A percentile compares a stretch with the other conserved stretches of the same genome.
Evolutionary conservation across 495 filamentous ascomycete genomes (phyloP).

Genomic region (Penicillium manginii): DNA sequence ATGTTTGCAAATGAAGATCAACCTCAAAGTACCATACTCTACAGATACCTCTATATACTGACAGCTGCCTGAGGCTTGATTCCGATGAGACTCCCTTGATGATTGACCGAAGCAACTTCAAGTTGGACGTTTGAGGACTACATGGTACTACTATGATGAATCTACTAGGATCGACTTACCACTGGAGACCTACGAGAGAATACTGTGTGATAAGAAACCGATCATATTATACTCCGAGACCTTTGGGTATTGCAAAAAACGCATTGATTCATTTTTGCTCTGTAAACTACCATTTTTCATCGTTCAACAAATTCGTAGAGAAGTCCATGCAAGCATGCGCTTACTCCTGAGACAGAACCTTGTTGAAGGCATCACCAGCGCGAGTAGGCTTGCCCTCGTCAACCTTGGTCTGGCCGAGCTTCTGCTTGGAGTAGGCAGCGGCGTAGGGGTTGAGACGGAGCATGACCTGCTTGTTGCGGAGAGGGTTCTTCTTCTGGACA

Average conservation of each 20-base stretch:
- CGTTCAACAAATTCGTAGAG: constrained; percentile 24
- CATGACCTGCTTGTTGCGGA: constrained; percentile 95
- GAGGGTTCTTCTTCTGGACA: constrained; percentile 99
- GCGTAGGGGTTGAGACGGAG: constrained; percentile 98
- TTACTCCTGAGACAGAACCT: constrained; percentile 60
- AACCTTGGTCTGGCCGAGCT: constrained; percentile 67
- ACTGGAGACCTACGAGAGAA: constrained; percentile 8
- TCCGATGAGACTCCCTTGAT: too few species aligned
- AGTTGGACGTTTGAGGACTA: not conserved
- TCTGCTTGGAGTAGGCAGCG: constrained; percentile 79
- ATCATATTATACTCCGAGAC: constrained; percentile 39
- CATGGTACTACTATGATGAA: not conserved
- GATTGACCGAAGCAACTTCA: too few species aligned
- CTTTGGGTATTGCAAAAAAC: constrained; percentile 39
- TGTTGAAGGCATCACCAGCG: constrained; percentile 52
- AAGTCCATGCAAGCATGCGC: constrained; percentile 19
- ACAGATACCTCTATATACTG: not conserved
- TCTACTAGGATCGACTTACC: not conserved
- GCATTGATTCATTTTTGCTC: constrained; percentile 41
- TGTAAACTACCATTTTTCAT: constrained; percentile 35
- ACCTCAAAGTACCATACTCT: not conserved
- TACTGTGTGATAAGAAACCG: constrained; percentile 29
- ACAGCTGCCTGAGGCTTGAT: too few species aligned
- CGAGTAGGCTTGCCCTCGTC: constrained; percentile 57
- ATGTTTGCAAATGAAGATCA: not conserved